phyloP scores from a whole-genome alignment of 352 stramenopile species.

The Blastocystis sp. region DNA sequence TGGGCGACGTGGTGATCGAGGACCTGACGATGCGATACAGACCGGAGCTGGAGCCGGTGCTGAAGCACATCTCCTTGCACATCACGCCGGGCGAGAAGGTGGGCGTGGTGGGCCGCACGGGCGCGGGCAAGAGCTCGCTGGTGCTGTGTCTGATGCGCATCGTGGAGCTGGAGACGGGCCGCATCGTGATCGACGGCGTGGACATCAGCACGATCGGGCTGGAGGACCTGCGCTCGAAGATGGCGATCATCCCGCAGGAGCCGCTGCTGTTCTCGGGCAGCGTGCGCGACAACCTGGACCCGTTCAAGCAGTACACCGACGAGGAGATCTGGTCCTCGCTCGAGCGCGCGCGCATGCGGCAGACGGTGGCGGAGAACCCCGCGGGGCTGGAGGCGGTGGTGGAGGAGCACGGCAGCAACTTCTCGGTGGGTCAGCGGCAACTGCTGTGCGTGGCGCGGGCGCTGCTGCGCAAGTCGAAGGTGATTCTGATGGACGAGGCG shows the following conservation, averaged over 20 bases:
- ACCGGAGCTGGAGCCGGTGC: constrained; percentile 72
- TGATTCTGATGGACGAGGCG: constrained; percentile 96
- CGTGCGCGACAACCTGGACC: constrained; percentile 82
- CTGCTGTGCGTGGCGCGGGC: constrained; percentile 89
- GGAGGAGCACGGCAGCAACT: constrained; percentile 86
- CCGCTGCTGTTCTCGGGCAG: constrained; percentile 81
- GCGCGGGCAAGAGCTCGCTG: constrained; percentile 81
- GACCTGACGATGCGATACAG: constrained; percentile 75
- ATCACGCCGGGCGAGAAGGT: constrained; percentile 70
- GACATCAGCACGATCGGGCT: constrained; percentile 77
- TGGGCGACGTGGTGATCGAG: constrained; percentile 75
- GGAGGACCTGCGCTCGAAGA: constrained; percentile 72
- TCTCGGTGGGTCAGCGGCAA: constrained; percentile 88
- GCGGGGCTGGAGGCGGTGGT: constrained; percentile 82
- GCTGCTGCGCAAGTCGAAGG: constrained; percentile 83
- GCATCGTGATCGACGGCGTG: constrained; percentile 83
- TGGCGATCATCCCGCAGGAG: constrained; percentile 83
- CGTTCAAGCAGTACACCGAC: constrained; percentile 74
- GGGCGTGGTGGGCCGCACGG: too few relatives aligned
- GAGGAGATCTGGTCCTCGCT: constrained; percentile 72
- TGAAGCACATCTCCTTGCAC: constrained; percentile 65
- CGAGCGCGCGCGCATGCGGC: not conserved
- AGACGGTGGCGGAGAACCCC: not conserved
- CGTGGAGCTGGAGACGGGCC: constrained; percentile 79
- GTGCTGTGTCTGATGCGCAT: constrained; percentile 85